Conservation (phyloP, 192 early-diverging fungal genomes). For the Coemansia sp. region DNA sequence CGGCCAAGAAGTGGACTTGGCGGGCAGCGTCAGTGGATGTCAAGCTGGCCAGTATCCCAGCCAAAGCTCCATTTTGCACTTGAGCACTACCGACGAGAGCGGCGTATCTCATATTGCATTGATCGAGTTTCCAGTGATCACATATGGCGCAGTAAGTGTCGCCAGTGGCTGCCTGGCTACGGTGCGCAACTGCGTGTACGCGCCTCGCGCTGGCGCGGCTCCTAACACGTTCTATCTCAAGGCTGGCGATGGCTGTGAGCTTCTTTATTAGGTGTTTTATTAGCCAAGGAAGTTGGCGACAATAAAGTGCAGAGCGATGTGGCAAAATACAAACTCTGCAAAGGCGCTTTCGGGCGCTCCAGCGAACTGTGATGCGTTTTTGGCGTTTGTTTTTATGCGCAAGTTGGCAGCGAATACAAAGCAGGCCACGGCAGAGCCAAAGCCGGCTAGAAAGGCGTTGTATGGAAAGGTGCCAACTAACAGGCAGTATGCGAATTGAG, state of each 20-base stretch:
- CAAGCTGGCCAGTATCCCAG: neutral
- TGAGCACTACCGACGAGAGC: constrained; percentile 17
- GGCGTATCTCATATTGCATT: constrained; percentile 8
- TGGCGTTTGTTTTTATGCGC: constrained; percentile 87
- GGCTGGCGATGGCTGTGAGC: constrained; percentile 21
- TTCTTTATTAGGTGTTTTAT: constrained; percentile 43
- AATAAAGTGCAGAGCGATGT: constrained; percentile 83
- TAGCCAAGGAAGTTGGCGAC: constrained; percentile 93
- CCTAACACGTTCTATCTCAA: constrained; percentile 14
- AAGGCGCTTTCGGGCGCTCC: constrained; percentile 84
- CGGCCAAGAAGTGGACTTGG: constrained; percentile 36
- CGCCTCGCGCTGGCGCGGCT: neutral
- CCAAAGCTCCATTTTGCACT: constrained; percentile 18
- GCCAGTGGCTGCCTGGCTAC: constrained; percentile 18
- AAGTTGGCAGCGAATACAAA: constrained; percentile 91
- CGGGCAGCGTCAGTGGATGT: constrained; percentile 9
- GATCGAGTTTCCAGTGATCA: constrained; percentile 16
- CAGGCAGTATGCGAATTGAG: constrained; percentile 86
- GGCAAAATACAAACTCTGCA: constrained; percentile 89
- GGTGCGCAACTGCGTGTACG: constrained; percentile 34
- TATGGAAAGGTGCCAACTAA: constrained; percentile 93
- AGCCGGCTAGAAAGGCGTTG: constrained; percentile 96
- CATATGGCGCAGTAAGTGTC: constrained; percentile 20
- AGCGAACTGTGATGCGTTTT: constrained; percentile 69
- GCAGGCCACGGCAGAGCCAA: constrained; percentile 84